phyloP scores from a whole-genome alignment of 495 filamentous ascomycete species.

The Penicillium cataractarum region DNA sequence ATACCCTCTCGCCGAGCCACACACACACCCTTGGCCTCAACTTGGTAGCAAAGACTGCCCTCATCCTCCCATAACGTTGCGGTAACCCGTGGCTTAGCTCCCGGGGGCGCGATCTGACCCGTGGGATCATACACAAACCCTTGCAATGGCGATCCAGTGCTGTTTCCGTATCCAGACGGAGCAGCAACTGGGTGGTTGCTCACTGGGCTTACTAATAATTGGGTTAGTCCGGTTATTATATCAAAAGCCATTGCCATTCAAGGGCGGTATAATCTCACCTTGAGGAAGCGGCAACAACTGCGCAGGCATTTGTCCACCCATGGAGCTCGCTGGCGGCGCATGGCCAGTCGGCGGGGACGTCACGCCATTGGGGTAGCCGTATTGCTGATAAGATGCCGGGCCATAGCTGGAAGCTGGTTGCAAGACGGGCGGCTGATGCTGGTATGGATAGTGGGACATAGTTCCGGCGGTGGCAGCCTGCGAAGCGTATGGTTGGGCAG shows the following conservation, averaged over 20 bases:
- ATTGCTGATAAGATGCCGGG: slow-evolving; percentile 67
- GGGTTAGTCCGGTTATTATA: background rate
- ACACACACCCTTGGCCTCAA: slow-evolving; percentile 94
- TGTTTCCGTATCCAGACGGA: slow-evolving; percentile 48
- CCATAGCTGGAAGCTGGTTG: slow-evolving; percentile 81
- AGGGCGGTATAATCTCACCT: no score
- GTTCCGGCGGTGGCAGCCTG: slow-evolving; percentile 79
- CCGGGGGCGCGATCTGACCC: slow-evolving; percentile 92
- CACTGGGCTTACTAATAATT: slow-evolving; percentile 34
- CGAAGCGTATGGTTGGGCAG: slow-evolving; percentile 76
- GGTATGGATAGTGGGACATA: slow-evolving; percentile 70
- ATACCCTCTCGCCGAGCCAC: slow-evolving; percentile 92
- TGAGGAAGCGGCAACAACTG: slow-evolving; percentile 69
- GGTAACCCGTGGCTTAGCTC: slow-evolving; percentile 97
- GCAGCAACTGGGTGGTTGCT: slow-evolving; percentile 51
- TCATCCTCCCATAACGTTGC: slow-evolving; percentile 99
- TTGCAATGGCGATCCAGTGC: slow-evolving; percentile 55
- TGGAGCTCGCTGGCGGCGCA: slow-evolving; percentile 69
- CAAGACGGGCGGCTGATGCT: slow-evolving; percentile 77
- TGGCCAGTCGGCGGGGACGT: slow-evolving; percentile 72
- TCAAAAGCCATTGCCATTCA: background rate
- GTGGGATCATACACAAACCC: slow-evolving; percentile 74
- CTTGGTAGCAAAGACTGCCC: slow-evolving; percentile 96
- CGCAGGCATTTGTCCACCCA: slow-evolving; percentile 57
- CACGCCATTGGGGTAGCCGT: slow-evolving; percentile 74